Percentiles rank a stretch among this genome's conserved stretches.
phyloP scores from a whole-genome alignment of 2,329 filamentous ascomycete genomes.

The Fusarium sp. region DNA sequence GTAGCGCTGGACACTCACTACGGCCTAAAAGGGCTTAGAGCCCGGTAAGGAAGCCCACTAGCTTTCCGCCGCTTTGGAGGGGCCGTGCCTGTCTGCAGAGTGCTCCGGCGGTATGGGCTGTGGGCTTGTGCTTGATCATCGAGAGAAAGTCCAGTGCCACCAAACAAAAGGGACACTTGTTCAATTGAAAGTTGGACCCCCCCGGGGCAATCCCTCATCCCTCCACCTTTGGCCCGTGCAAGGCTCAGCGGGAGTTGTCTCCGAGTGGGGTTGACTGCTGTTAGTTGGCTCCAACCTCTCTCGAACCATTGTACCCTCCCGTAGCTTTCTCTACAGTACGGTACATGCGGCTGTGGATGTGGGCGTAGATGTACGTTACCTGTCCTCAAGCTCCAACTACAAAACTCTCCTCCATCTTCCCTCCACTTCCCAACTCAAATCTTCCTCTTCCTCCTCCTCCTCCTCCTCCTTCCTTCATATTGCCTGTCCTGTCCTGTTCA shows the following conservation, averaged over 20 bases:
- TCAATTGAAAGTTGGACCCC: slow-evolving; percentile 48
- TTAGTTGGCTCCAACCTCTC: slow-evolving; percentile 8
- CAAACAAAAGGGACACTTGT: slow-evolving; percentile 55
- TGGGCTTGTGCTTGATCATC: slow-evolving; percentile 17
- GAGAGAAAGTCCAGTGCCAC: slow-evolving; percentile 23
- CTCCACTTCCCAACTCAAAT: slow-evolving; percentile 30
- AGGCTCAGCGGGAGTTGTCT: slow-evolving; percentile 34
- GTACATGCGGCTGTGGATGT: slow-evolving; percentile 1
- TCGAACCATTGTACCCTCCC: slow-evolving; percentile 11
- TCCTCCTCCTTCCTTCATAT: slow-evolving; percentile 20
- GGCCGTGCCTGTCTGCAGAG: slow-evolving; percentile 25
- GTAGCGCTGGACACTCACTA: not conserved
- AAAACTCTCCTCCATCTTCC: slow-evolving; percentile 48
- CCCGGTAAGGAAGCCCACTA: slow-evolving; percentile 10
- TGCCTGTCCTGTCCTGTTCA: slow-evolving; percentile 28
- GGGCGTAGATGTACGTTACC: slow-evolving; percentile 24
- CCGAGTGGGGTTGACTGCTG: slow-evolving; percentile 15
- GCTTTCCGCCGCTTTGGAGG: slow-evolving; percentile 28
- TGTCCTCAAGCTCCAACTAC: slow-evolving; percentile 45
- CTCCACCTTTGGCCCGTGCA: slow-evolving; percentile 16
- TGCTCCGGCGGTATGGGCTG: slow-evolving; percentile 25
- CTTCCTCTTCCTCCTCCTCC: slow-evolving; percentile 4
- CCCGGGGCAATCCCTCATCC: slow-evolving; percentile 6
- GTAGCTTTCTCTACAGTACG: not conserved
- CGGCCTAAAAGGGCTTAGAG: slow-evolving; percentile 14